Evolutionary conservation across 352 stramenopile genomes (phyloP), one percentile per base, ranked within the genome.

Genomic region (Pythium vanterpoolii): DNA sequence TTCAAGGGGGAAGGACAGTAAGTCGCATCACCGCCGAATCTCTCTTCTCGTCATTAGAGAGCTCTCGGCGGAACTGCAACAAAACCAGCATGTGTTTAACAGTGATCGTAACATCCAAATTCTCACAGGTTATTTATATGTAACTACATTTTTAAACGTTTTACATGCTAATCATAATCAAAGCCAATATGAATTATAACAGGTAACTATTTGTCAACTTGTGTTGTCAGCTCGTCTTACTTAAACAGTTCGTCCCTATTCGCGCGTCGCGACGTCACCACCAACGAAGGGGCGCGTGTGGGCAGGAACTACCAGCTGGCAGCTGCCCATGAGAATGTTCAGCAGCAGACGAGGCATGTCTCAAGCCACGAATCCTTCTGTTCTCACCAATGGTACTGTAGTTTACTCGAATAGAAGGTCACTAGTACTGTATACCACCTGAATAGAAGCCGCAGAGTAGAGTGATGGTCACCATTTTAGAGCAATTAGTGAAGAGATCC

Each of bases 201-300:
- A 16, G 34, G 0, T 42, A 11, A 42, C n/a, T n/a, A n/a, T n/a
- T n/a, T 42, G 10, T n/a, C 8, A 42, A 42, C 7, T 8, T 42
- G 34, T n/a, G 34, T 8, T 42, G 34, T n/a, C n/a, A n/a, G n/a
- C n/a, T n/a, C n/a, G n/a, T n/a, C n/a, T n/a, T n/a, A n/a, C n/a
- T n/a, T n/a, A n/a, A n/a, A n/a, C n/a, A n/a, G n/a, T n/a, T n/a
- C n/a, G n/a, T n/a, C 11, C 14, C 13, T 42, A 16, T 16, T 4
- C 34, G 34, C 34, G 9, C 33, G 24, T 42, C 28, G 26, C 46
- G 28, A 53, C 46, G 46, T 53, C 46, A 53, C 46, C 39, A 30
- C 46, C 46, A 53, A 53, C 46, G 46, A 53, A 53, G 46, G 46
- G 46, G 46, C 46, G 46, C 46, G 44, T 51, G 42, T 13, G 33